Evolutionary conservation across 148 eudicot genomes (phyloP).

Genomic region (Spergularia marina): DNA sequence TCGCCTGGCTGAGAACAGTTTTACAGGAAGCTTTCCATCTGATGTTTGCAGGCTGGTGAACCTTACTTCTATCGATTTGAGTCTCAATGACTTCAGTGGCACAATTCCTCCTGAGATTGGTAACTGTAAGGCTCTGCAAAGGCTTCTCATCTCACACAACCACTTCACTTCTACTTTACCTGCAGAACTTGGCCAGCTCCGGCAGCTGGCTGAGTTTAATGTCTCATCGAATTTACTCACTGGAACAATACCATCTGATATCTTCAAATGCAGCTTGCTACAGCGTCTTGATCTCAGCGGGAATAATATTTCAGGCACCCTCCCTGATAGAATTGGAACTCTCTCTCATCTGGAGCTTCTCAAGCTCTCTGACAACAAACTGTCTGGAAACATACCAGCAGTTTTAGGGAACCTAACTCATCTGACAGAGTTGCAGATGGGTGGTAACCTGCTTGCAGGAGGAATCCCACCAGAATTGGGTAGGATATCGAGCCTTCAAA

Average conservation of each 20-base stretch:
- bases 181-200: slow-evolving; percentile 32
- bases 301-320: slow-evolving; percentile 52
- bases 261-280: slow-evolving; percentile 40
- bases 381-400: slow-evolving; percentile 59
- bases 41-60: slow-evolving; percentile 38
- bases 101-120: slow-evolving; percentile 37
- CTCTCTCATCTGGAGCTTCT: slow-evolving; percentile 71
- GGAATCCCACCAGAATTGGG: slow-evolving; percentile 67
- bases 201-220: slow-evolving; percentile 32
- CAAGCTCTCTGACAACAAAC: slow-evolving; percentile 71
- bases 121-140: slow-evolving; percentile 33
- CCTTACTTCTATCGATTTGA: slow-evolving; percentile 40
- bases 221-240: slow-evolving; percentile 35
- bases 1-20: slow-evolving; percentile 27
- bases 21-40: slow-evolving; percentile 41
- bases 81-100: slow-evolving; percentile 37
- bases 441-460: slow-evolving; percentile 77
- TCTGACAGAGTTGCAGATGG: slow-evolving; percentile 81
- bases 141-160: slow-evolving; percentile 39
- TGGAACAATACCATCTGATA: slow-evolving; percentile 33
- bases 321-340: slow-evolving; percentile 56
- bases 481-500: slow-evolving; percentile 63
- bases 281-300: slow-evolving; percentile 85
- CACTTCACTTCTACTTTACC: slow-evolving; percentile 37
- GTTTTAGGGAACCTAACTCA: slow-evolving; percentile 55